Conservation (phyloP, 345 rosid genomes). For the Citrus cavaleriei region DNA sequence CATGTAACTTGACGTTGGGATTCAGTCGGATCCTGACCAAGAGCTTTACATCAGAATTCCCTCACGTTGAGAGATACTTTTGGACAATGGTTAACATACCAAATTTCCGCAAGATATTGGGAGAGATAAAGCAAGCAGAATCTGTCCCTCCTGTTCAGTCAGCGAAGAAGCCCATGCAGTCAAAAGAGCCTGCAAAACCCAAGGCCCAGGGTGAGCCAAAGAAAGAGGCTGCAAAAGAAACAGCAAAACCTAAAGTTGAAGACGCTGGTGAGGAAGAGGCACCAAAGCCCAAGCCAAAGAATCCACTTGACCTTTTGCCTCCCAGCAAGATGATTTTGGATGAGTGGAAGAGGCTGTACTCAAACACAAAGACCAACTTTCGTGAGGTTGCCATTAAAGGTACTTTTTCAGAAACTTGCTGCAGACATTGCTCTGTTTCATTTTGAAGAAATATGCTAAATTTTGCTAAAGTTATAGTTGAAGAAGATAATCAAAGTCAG, state of each 20-base stretch:
- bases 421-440: background rate
- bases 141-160: conserved; percentile 52
- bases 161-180: conserved; percentile 59
- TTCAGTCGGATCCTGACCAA: conserved; percentile 60
- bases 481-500: background rate
- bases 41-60: conserved; percentile 85
- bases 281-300: conserved; percentile 84
- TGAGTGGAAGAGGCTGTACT: conserved; percentile 97
- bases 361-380: conserved; percentile 92
- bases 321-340: conserved; percentile 90
- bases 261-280: conserved; percentile 49
- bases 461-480: background rate
- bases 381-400: conserved; percentile 97
- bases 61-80: conserved; percentile 95
- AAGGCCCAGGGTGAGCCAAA: conserved; percentile 65
- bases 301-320: conserved; percentile 89
- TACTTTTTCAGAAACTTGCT: conserved; percentile 12
- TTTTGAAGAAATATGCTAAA: background rate
- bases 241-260: conserved; percentile 18
- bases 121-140: conserved; percentile 76
- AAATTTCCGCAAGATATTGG: conserved; percentile 69
- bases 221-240: conserved; percentile 42
- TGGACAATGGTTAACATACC: conserved; percentile 96
- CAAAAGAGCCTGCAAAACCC: conserved; percentile 59
- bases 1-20: conserved; percentile 71